Evolutionary conservation across 257 asterid species (phyloP).

Genomic region (Capsicum rhomboideum): DNA sequence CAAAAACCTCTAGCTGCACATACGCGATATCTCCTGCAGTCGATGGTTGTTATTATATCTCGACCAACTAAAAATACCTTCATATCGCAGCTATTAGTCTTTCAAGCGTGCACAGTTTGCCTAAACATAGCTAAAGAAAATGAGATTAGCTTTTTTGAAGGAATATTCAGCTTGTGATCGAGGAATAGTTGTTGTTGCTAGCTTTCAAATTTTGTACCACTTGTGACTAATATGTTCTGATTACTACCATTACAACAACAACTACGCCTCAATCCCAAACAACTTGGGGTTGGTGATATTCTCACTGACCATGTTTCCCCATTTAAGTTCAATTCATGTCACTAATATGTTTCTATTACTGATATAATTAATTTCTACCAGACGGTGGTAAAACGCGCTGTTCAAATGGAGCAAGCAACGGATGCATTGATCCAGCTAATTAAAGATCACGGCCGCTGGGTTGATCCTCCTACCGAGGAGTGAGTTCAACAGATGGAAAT

Average conservation of each 20-base stretch:
- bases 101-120: neutral
- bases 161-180: too few species aligned
- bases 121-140: neutral
- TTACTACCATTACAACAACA: too few species aligned
- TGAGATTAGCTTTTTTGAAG: neutral
- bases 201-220: neutral
- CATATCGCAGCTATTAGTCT: neutral
- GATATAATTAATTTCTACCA: slow-evolving; percentile 5
- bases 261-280: neutral
- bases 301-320: neutral
- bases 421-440: slow-evolving; percentile 78
- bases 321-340: neutral
- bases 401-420: slow-evolving; percentile 71
- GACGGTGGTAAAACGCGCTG: slow-evolving; percentile 71
- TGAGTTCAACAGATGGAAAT: neutral
- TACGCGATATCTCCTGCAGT: neutral
- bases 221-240: neutral
- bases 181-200: neutral
- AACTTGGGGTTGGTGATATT: neutral
- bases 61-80: neutral
- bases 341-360: neutral
- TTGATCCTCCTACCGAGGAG: slow-evolving; percentile 69
- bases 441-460: slow-evolving; percentile 82
- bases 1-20: neutral
- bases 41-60: neutral